Evolutionary conservation across 345 rosid genomes (phyloP).

Genomic region (Pistacia atlantica): DNA sequence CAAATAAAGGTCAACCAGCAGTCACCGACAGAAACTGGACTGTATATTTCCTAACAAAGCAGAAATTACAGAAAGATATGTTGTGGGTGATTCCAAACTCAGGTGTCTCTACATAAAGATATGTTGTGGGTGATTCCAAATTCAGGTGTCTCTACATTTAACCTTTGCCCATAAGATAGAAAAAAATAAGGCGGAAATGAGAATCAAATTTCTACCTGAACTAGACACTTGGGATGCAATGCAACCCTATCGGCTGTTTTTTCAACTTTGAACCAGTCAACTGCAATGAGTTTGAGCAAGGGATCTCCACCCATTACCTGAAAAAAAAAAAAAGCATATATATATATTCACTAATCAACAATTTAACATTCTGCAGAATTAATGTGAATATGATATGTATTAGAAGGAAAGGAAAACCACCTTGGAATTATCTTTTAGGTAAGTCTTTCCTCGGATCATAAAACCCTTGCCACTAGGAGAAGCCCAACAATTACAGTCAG

Average conservation of each 20-base stretch:
- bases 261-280: slow-evolving; percentile 92
- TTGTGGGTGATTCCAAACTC: background rate
- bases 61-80: background rate
- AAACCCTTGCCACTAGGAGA: slow-evolving; percentile 88
- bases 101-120: background rate
- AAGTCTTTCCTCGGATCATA: slow-evolving; percentile 93
- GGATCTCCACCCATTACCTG: slow-evolving; percentile 94
- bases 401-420: slow-evolving; percentile 37
- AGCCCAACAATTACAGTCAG: slow-evolving; percentile 85
- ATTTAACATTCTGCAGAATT: background rate
- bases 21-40: background rate
- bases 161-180: background rate
- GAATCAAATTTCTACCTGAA: slow-evolving; percentile 63
- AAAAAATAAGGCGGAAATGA: background rate
- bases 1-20: background rate
- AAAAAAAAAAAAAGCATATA: slow-evolving; percentile 5
- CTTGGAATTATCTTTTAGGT: slow-evolving; percentile 82
- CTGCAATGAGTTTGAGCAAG: slow-evolving; percentile 83
- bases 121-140: background rate
- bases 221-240: slow-evolving; percentile 74
- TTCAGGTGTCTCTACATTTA: background rate
- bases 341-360: background rate
- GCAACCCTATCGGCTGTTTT: slow-evolving; percentile 64
- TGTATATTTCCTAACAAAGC: background rate
- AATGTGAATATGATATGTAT: slow-evolving; percentile 11